phyloP scores from a whole-genome alignment of 257 asterid species.

The Solanum appendiculatum region DNA sequence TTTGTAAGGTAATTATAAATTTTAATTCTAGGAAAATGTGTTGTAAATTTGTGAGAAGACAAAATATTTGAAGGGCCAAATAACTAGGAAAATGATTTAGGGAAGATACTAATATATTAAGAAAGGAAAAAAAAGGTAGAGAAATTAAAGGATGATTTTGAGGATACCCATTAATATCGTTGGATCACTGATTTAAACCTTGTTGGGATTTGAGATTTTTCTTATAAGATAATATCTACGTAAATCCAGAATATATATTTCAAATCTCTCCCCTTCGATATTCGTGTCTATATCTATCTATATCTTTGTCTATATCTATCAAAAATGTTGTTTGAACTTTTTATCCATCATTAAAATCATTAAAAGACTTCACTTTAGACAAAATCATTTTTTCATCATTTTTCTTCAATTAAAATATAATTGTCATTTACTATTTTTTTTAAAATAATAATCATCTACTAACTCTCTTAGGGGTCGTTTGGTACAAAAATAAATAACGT shows the following conservation, averaged over 20 bases:
- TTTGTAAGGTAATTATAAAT: too few relatives aligned
- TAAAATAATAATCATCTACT: too few relatives aligned
- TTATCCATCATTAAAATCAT: too few relatives aligned
- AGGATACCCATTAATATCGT: constrained; percentile 6
- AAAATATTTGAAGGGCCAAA: background rate
- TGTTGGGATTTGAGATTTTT: background rate
- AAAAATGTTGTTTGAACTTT: too few relatives aligned
- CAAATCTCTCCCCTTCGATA: background rate
- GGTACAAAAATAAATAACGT: too few relatives aligned
- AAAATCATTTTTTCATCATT: too few relatives aligned
- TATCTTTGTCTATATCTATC: too few relatives aligned
- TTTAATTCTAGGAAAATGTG: background rate
- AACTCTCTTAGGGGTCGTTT: too few relatives aligned
- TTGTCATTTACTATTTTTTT: too few relatives aligned
- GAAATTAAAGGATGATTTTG: background rate
- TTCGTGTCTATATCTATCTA: too few relatives aligned
- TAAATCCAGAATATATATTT: background rate
- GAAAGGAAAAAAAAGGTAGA: background rate
- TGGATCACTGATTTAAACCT: background rate
- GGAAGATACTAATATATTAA: background rate
- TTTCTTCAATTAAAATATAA: too few relatives aligned
- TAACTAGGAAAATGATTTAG: background rate
- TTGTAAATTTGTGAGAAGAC: background rate
- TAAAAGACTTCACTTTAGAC: too few relatives aligned
- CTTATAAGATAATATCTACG: background rate